Evolutionary conservation across 2,329 filamentous ascomycete species (phyloP).

Genomic region (Penicillium sp.): DNA sequence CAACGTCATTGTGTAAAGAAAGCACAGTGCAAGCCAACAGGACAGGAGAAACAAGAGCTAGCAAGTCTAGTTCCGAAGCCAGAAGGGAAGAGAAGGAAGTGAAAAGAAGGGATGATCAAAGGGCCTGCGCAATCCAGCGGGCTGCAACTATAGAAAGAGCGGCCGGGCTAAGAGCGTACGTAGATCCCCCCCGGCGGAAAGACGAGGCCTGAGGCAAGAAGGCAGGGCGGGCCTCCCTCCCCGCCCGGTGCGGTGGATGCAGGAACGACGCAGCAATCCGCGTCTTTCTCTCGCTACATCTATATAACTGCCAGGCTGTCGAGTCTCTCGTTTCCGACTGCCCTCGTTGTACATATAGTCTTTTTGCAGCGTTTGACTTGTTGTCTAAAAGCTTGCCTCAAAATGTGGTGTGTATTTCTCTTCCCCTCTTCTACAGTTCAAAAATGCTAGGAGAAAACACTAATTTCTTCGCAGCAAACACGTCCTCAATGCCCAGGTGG

Average conservation of each 20-base stretch:
- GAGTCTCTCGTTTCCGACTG: background rate
- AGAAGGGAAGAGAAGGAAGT: background rate
- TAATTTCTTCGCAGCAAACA: slow-evolving; percentile 69
- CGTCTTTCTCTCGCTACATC: background rate
- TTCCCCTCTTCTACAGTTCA: background rate
- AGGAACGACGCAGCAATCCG: background rate
- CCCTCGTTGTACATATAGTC: background rate
- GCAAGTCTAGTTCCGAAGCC: background rate
- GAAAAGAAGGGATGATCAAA: background rate
- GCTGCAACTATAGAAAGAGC: background rate
- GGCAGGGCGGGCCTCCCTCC: background rate
- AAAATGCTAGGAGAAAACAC: background rate
- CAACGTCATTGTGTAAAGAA: background rate
- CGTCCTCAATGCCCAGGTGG: slow-evolving; percentile 94
- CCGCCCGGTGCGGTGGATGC: background rate
- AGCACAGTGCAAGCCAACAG: background rate
- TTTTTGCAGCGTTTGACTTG: background rate
- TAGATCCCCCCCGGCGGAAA: background rate
- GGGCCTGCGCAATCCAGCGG: background rate
- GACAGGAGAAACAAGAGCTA: background rate
- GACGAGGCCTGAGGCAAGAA: background rate
- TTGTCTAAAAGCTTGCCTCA: background rate
- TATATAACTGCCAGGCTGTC: no score
- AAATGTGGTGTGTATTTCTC: slow-evolving; percentile 2
- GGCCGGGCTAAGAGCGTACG: background rate